Conservation (phyloP, 73 alveolate species). For the Paraurostyla sp. region DNA sequence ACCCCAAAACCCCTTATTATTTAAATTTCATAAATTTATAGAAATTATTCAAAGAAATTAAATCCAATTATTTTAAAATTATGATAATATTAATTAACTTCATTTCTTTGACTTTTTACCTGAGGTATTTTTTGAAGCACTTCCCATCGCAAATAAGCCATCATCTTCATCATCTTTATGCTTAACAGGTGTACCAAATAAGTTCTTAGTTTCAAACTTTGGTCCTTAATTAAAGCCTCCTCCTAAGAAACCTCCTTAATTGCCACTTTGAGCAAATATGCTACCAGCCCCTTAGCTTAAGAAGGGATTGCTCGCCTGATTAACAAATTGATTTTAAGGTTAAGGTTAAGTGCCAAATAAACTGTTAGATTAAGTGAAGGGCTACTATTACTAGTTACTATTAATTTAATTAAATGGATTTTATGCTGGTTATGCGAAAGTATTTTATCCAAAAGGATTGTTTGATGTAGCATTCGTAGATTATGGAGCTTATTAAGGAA, state of each 20-base stretch:
- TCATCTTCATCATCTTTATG: background rate
- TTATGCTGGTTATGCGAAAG: background rate
- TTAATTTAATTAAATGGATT: too few species aligned
- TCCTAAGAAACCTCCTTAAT: too few species aligned
- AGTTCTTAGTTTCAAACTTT: background rate
- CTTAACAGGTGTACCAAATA: background rate
- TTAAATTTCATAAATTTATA: too few species aligned
- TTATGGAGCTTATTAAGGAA: background rate
- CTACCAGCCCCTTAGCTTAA: background rate
- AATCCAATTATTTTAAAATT: too few species aligned
- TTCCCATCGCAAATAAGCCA: conserved; percentile 4
- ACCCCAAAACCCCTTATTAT: too few species aligned
- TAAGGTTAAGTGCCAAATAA: background rate
- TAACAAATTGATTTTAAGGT: too few species aligned
- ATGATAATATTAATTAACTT: too few species aligned
- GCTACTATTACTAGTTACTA: too few species aligned
- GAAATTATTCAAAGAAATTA: too few species aligned
- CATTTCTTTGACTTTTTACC: too few species aligned
- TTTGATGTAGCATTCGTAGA: background rate
- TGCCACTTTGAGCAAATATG: too few species aligned
- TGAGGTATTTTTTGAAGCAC: background rate
- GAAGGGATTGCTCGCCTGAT: background rate
- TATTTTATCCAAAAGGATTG: background rate
- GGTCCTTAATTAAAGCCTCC: too few species aligned
- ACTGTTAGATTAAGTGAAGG: background rate